Evolutionary conservation across 2,329 filamentous ascomycete species (phyloP), one percentile per base, ranked within the genome.

Genomic region (Aspergillus hortae): DNA sequence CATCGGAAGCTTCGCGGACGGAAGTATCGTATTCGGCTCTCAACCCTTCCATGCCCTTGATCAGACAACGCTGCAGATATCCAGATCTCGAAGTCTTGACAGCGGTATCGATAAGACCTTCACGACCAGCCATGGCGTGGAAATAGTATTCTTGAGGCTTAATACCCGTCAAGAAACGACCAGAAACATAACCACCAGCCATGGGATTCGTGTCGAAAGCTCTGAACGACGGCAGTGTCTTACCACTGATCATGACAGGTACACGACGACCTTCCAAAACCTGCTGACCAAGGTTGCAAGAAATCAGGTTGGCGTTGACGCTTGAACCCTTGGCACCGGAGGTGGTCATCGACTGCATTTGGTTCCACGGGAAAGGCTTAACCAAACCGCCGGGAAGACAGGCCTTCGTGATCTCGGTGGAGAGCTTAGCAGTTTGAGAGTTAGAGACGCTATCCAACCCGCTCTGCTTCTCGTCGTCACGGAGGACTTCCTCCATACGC

Each of bases 301-400:
- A 97, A 70, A 99, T 99, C 55, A 96, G 84, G 65, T 95, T 96
- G 46, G 94, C 94, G 68, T 99, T 99, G 72, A 99, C 94, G 63
- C 83, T 79, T 49, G 84, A 88, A 68, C 94, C 94, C 76, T 99
- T 99, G 47, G 94, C 94, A 70, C 94, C 94, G 51, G 94, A 96
- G 12, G 87, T 88, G 19, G 94, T 99, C 94, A 99, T 99, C 59
- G 89, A 85, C 78, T 99, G 94, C 92, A 99, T 99, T 74, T 97
- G 92, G 67, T 99, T 99, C 67, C 87, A 88, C 1, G 94, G 94
- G 72, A 99, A 99, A 6, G 88, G 84, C 74, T 97, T 99, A 64
- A 89, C 85, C 25, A 99, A 82, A 40, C 89, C 90, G 17, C 77
- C 74, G 0, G 94, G 94, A 59, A 99, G 80, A 71, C 91, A 96